Conservation (phyloP, 2,329 filamentous ascomycete species). For the Aspergillus sp. region DNA sequence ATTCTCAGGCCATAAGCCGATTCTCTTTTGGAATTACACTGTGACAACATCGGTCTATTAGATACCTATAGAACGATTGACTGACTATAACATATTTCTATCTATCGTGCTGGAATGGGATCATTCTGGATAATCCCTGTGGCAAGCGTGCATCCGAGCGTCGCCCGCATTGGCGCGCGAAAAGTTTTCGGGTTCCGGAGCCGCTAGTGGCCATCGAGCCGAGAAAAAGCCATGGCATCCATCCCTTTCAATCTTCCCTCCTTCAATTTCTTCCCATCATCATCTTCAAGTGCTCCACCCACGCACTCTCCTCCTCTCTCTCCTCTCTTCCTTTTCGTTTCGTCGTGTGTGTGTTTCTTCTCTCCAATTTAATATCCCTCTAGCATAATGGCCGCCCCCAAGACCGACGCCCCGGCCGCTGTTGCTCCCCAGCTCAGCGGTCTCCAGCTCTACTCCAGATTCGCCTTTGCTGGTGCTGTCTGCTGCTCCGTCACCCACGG, state of each 20-base stretch:
- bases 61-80: too few species aligned
- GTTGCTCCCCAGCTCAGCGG: slow-evolving; percentile 53
- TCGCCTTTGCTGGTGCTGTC: slow-evolving; percentile 94
- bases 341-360: slow-evolving; percentile 5
- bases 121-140: slow-evolving; percentile 2
- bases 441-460: slow-evolving; percentile 82
- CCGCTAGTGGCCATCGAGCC: slow-evolving; percentile 18
- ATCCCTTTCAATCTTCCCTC: slow-evolving; percentile 28
- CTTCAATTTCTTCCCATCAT: slow-evolving; percentile 16
- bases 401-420: slow-evolving; percentile 12
- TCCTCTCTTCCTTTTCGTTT: slow-evolving; percentile 11
- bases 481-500: slow-evolving; percentile 99
- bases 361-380: slow-evolving; percentile 12
- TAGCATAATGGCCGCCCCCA: slow-evolving; percentile 44
- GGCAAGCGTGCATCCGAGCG: slow-evolving; percentile 17
- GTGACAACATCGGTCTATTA: not conserved
- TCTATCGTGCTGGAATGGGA: not conserved
- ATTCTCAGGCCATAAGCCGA: too few species aligned
- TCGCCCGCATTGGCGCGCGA: slow-evolving; percentile 27
- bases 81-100: too few species aligned
- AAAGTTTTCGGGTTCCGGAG: slow-evolving; percentile 32
- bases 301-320: slow-evolving; percentile 12
- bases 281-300: slow-evolving; percentile 20
- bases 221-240: slow-evolving; percentile 4
- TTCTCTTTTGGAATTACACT: too few species aligned